These are phyloP conservation scores for Tolypocladium pustulatum DNA, from an alignment of 2,329 filamentous ascomycete genomes.

Conservation along the genomic window DNA sequence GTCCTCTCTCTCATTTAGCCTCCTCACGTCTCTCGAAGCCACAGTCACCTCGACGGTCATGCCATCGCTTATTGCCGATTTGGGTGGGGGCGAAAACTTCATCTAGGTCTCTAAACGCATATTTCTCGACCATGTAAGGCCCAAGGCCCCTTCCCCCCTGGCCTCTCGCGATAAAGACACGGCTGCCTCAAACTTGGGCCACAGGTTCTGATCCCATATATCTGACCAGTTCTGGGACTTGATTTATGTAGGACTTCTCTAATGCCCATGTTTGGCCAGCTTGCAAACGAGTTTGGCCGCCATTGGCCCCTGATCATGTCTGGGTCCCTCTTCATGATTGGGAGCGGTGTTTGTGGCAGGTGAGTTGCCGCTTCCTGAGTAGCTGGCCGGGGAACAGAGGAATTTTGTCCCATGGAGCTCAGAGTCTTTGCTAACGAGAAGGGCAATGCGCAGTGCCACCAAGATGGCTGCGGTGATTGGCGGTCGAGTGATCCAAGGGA, in stretches of 20 bases:
- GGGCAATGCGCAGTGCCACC: background rate
- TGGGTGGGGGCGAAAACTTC: constrained; percentile 10
- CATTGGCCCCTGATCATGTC: constrained; percentile 8
- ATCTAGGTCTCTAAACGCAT: constrained; percentile 17
- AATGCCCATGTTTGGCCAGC: constrained; percentile 12
- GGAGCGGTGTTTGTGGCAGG: background rate
- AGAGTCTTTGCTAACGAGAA: background rate
- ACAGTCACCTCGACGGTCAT: constrained; percentile 15
- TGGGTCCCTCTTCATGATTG: background rate
- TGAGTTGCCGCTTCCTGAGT: no score
- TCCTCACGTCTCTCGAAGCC: background rate
- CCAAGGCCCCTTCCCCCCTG: no score
- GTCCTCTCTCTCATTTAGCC: background rate
- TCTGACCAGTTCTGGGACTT: no score
- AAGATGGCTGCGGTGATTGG: background rate
- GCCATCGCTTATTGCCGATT: constrained; percentile 11
- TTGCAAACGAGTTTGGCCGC: constrained; percentile 14
- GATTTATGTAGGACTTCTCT: constrained; percentile 12
- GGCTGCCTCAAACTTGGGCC: no score
- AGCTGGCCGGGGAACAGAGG: no score
- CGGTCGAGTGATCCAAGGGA: background rate
- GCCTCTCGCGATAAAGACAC: no score
- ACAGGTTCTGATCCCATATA: no score
- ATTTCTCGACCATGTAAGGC: constrained; percentile 13
- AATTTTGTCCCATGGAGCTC: background rate